Base-by-base conservation (phyloP, 768 basidiomycete genomes). In the Suillus cothurnatus region DNA sequence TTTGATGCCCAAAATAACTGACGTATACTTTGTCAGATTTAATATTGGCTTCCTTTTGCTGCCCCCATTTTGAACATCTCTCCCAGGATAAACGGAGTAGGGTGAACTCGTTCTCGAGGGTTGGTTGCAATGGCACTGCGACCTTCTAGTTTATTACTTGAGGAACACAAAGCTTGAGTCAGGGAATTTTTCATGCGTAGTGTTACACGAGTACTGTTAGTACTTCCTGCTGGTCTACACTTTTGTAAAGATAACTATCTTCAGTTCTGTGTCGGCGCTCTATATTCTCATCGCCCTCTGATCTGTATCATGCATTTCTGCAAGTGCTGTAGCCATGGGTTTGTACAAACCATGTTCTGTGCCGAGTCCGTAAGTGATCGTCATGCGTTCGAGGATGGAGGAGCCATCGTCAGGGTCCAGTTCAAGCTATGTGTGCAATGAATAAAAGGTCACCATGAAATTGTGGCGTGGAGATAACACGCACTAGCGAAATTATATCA, bases 401-500 rank as follows among this genome's bases (percentile, higher is more conserved):
- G 82, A 81, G 21, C 85, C 71, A 65, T 91, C 52, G 12, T 50
- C 38, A 43, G 64, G 53, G 64, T 53, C 55, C 43, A 26, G 19
- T 58, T 53, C 53, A n/a, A 50, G 56, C 55, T 38, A n/a, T 49
- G 23, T 31, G 19, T 60, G 6, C 23, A 39, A 31, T 38, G 11
- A 26, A 61, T 52, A 49, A 64, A 12, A 8, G 14, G 31, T 39
- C 39, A n/a, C 21, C 28, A 21, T 15, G 8, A 11, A 14, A 43
- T 14, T 36, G 32, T 23, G 43, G 31, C 17, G 21, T 19, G 12
- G 39, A 39, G 28, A 39, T 19, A 61, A 9, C 8, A 72, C 85
- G 43, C 47, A 95, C 94, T 77, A 97, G 75, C 3, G 91, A 88
- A 65, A 99, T 95, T 59, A 98, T 76, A 76, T 97, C 94, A 69